Conservation (phyloP, 345 rosid genomes). For the Citrus reticulata region DNA sequence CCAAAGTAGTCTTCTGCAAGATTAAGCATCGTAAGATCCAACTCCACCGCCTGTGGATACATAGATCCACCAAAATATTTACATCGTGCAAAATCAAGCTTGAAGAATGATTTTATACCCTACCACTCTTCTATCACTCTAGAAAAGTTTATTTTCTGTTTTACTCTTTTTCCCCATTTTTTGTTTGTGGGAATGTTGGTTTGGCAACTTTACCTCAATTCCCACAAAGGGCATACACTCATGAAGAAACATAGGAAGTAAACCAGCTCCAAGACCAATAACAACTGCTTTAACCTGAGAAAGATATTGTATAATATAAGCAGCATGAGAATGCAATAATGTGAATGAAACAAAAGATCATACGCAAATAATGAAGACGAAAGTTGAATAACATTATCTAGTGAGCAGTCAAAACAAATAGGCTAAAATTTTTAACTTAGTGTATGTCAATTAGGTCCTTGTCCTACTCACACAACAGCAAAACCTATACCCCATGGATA, state of each 20-base stretch:
- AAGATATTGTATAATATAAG: conserved; percentile 3
- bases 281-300: conserved; percentile 72
- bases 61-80: conserved; percentile 11
- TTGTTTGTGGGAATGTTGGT: background rate
- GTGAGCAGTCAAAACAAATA: background rate
- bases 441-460: background rate
- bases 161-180: background rate
- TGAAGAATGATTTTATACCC: conserved; percentile 3
- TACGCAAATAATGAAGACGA: background rate
- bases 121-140: background rate
- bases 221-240: conserved; percentile 53
- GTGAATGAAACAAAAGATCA: background rate
- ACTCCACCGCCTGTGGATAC: conserved; percentile 72
- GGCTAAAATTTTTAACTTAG: background rate
- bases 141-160: background rate
- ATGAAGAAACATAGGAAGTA: conserved; percentile 94
- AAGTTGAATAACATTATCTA: background rate
- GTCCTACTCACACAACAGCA: background rate
- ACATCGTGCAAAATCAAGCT: background rate
- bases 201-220: conserved; percentile 55
- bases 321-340: conserved; percentile 6
- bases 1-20: conserved; percentile 73
- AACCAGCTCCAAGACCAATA: conserved; percentile 94
- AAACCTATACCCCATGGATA: background rate
- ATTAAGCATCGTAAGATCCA: conserved; percentile 55